Base-by-base conservation (phyloP, 2,329 filamentous ascomycete species). In the Fusarium compactum region DNA sequence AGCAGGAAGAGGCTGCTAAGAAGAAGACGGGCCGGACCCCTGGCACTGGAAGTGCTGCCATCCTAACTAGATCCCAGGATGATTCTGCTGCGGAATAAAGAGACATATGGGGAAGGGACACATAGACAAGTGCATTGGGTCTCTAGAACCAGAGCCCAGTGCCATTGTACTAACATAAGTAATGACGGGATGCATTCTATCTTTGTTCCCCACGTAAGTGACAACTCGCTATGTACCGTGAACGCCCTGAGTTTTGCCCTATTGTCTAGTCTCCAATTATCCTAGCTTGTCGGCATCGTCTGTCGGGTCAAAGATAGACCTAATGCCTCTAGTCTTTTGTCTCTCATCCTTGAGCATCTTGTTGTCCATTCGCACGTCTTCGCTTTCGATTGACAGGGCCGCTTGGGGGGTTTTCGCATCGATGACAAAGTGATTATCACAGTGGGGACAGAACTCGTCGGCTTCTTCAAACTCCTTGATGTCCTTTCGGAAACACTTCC, bases 401-500 rank as follows among this genome's bases (percentile, higher is more conserved):
- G 95, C 88, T 82, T 97, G 92, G 24, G 96, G 93, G 7, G 91
- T 93, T 74, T 92, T 82, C 54, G 96, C 97, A 7, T 98, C 95
- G 70, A 99, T 86, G 41, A 99, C 92, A 78, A 95, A 99, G 82
- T 99, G 97, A 83, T 99, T 99, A 80, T 99, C 96, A 85, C 96
- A 99, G 84, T 98, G 93, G 24, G 96, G 97, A 85, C 96, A 99
- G 86, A 97, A 99, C 81, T 99, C 97, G 83, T 99, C 96, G 79
- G 93, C 91, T 75, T 99, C 96, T 74, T 99, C 96, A 76, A 97
- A 98, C 80, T 97, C 93, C 71, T 89, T 84, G 47, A 92, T 92
- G 76, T 99, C 93, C 80, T 98, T 99, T 74, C 96, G 92, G 85
- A 99, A 99, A 82, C 91, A 95, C 83, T 99, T 99, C 75, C 92